Percentiles rank a stretch among this genome's conserved stretches.
Conservation (phyloP, 2,329 filamentous ascomycete species). For the Thelonectria olida region DNA sequence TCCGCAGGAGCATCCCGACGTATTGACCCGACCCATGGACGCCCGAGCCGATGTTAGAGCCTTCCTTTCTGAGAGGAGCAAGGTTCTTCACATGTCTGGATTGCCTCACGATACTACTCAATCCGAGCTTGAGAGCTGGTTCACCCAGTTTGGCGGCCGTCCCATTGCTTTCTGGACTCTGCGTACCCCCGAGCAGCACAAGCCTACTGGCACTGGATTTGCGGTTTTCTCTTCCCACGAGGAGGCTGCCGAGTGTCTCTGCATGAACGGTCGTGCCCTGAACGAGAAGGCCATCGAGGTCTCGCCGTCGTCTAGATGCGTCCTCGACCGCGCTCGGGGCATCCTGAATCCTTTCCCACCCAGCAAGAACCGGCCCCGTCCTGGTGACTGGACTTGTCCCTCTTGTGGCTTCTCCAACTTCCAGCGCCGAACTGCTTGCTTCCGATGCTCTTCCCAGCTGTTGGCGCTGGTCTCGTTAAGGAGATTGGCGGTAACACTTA, state of each 20-base stretch:
- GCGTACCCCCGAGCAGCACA: conserved; percentile 97
- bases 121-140: conserved; percentile 99
- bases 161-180: conserved; percentile 99
- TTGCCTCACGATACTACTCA: conserved; percentile 98
- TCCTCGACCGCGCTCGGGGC: conserved; percentile 93
- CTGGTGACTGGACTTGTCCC: conserved; percentile 98
- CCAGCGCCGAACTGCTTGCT: conserved; percentile 96
- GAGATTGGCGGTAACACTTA: conserved; percentile 74
- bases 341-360: conserved; percentile 97
- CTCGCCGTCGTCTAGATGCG: conserved; percentile 94
- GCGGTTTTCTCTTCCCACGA: conserved; percentile 99
- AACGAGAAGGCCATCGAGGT: conserved; percentile 99
- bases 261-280: conserved; percentile 97
- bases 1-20: conserved; percentile 90
- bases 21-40: conserved; percentile 94
- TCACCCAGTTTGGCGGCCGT: conserved; percentile 96
- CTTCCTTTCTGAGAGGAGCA: conserved; percentile 95
- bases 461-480: conserved; percentile 76
- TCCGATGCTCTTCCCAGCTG: conserved; percentile 97
- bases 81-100: conserved; percentile 97
- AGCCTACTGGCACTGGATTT: conserved; percentile 98
- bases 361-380: conserved; percentile 96
- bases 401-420: conserved; percentile 99
- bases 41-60: conserved; percentile 95
- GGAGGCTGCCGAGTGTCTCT: conserved; percentile 97